Evolutionary conservation across 2,329 filamentous ascomycete species (phyloP).

Genomic region (Immersiporthe knoxdaviesiana): DNA sequence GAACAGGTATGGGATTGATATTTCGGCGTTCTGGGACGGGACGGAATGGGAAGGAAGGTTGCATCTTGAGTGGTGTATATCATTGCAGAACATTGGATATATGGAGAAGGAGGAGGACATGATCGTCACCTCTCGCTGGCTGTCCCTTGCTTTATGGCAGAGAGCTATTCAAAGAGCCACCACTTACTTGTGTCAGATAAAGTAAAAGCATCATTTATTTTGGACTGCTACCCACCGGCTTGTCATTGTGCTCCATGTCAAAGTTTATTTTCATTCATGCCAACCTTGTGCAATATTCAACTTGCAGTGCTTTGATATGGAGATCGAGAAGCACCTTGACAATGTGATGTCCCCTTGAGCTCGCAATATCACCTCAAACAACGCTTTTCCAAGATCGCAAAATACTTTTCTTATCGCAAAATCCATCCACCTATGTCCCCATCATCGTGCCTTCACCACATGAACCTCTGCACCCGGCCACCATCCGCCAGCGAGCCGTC

Average conservation of each 20-base stretch:
- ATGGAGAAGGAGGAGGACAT: neutral
- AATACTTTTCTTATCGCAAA: neutral
- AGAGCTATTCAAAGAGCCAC: neutral
- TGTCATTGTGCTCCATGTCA: neutral
- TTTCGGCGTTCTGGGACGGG: constrained; percentile 21
- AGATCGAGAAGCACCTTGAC: neutral
- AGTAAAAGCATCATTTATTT: constrained; percentile 22
- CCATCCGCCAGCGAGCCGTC: constrained; percentile 56
- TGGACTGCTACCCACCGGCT: neutral
- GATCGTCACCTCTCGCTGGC: neutral
- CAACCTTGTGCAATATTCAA: no score
- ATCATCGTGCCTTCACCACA: constrained; percentile 63
- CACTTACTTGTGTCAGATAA: neutral
- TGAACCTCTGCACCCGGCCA: constrained; percentile 72
- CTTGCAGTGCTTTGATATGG: neutral
- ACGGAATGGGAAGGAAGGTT: constrained; percentile 1
- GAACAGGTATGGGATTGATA: neutral
- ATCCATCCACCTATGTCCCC: neutral
- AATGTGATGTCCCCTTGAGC: neutral
- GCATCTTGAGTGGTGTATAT: constrained; percentile 3
- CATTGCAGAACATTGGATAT: neutral
- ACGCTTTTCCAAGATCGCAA: neutral
- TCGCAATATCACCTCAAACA: neutral
- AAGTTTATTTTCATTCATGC: neutral
- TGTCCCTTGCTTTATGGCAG: neutral